Percentiles rank a stretch among this genome's conserved stretches.
phyloP scores from a whole-genome alignment of 1,284 basidiomycete genomes.

The Cryptococcus sp. region DNA sequence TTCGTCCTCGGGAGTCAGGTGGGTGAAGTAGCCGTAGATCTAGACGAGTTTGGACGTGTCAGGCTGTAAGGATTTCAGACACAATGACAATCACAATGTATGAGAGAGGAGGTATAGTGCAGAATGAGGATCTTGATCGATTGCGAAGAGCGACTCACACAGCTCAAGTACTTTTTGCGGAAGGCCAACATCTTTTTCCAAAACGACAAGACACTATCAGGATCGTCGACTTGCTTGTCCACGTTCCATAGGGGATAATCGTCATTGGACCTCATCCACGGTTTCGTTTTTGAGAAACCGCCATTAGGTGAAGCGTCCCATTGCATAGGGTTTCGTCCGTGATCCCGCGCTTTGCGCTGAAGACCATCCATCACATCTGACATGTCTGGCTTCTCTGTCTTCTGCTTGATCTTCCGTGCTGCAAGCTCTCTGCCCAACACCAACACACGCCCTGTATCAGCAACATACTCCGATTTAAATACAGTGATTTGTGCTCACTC shows the following conservation, averaged over 20 bases:
- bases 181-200: constrained; percentile 61
- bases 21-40: constrained; percentile 11
- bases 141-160: neutral
- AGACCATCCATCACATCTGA: constrained; percentile 61
- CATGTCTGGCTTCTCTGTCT: constrained; percentile 59
- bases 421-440: constrained; percentile 1
- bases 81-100: too few relatives aligned
- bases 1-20: constrained; percentile 4
- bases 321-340: constrained; percentile 60
- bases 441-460: neutral
- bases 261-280: constrained; percentile 77
- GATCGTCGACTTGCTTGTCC: constrained; percentile 57
- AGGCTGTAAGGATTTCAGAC: neutral
- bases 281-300: constrained; percentile 64
- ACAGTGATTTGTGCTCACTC: constrained; percentile 3
- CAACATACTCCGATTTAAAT: too few relatives aligned
- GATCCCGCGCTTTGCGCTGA: constrained; percentile 67
- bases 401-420: constrained; percentile 50
- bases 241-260: constrained; percentile 68
- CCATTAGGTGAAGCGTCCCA: constrained; percentile 63
- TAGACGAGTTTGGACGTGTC: neutral
- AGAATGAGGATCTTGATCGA: too few relatives aligned
- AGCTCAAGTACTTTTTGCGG: constrained; percentile 58
- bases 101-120: too few relatives aligned
- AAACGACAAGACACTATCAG: constrained; percentile 61